A percentile compares a stretch with the other conserved stretches of the same genome.
Conservation (phyloP, 2,329 filamentous ascomycete species). For the Stachybotrys echinatus region DNA sequence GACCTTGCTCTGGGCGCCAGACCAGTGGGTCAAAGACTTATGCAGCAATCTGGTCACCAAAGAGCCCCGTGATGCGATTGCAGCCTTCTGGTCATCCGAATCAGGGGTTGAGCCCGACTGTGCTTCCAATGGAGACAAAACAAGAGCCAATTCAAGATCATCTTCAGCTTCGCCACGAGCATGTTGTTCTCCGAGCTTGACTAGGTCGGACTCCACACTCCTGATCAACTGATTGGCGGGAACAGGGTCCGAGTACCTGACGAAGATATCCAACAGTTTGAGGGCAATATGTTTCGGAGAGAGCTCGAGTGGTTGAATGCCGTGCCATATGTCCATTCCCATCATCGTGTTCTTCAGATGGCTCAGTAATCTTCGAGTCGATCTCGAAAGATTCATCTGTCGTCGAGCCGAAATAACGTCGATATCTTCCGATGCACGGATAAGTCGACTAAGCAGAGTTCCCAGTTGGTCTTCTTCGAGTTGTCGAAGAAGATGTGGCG, state of each 20-base stretch:
- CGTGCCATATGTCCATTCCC: constrained; percentile 55
- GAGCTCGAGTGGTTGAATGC: constrained; percentile 40
- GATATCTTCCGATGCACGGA: constrained; percentile 51
- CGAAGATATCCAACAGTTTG: constrained; percentile 50
- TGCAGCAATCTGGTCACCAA: constrained; percentile 23
- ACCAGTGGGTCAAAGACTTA: constrained; percentile 22
- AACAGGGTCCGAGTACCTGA: constrained; percentile 18
- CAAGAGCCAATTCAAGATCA: constrained; percentile 36
- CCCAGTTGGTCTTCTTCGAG: constrained; percentile 50
- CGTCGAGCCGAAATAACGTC: constrained; percentile 57
- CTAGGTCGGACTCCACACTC: constrained; percentile 21
- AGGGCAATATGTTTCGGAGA: constrained; percentile 61
- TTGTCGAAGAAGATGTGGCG: constrained; percentile 53
- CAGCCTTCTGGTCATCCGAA: constrained; percentile 12
- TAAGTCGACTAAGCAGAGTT: constrained; percentile 48
- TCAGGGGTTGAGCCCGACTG: constrained; percentile 23
- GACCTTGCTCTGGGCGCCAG: constrained; percentile 16
- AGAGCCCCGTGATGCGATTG: constrained; percentile 18
- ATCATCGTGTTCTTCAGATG: constrained; percentile 49
- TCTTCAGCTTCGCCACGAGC: constrained; percentile 8
- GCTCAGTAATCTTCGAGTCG: constrained; percentile 50
- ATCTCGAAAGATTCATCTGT: constrained; percentile 63
- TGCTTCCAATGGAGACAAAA: constrained; percentile 31
- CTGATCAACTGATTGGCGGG: constrained; percentile 20
- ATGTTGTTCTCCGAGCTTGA: constrained; percentile 15